Base-by-base conservation (phyloP, 495 filamentous ascomycete genomes). In the Elaphomyces granulatus region DNA sequence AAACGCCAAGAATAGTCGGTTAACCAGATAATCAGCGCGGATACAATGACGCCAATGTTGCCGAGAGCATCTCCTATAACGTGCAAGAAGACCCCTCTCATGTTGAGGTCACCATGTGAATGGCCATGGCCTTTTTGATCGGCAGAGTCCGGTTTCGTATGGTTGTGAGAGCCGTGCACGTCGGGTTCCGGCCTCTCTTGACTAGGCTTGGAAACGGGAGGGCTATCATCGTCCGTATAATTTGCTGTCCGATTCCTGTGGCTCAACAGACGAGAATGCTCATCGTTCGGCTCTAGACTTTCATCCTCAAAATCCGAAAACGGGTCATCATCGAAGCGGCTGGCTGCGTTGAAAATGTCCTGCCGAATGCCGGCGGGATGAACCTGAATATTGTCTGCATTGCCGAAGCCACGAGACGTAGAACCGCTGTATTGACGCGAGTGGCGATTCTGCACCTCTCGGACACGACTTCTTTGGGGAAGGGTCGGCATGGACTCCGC, bases 51-150 rank as follows among this genome's bases (percentile, higher is more conserved):
- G 45, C 92, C 90, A 38, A 99, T 77, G 47, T 99, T 99, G 43
- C 92, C 92, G 6, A 99, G 75, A 0, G 90, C 90, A 59, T 99
- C 90, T 15, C 90, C 90, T 59, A 95, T 72, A 23, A 98, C 90
- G 51, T 98, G 90, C 4, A 98, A 73, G 58, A 98, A 79, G 59
- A 98, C 88, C 47, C 88, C 90, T 19, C 85, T 83, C 90, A 98
- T 96, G 61, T 94, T 94, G 56, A 96, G 81, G 49, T 96, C 90
- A 21, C 62, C 71, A 52, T 95, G 87, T 14, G 63, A 77, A 59
- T 92, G 84, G 46, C 79, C 72, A 8, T 75, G 70, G 32, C 72
- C 70, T 44, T 78, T 71, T 15, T 60, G 58, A 16, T 59, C 63
- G 31, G 68, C 59, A 2, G 78, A 69, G 47, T 77, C 79, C 0